Evolutionary conservation across 805 yeast species (phyloP).

Genomic region (Ogataea populi-albae): DNA sequence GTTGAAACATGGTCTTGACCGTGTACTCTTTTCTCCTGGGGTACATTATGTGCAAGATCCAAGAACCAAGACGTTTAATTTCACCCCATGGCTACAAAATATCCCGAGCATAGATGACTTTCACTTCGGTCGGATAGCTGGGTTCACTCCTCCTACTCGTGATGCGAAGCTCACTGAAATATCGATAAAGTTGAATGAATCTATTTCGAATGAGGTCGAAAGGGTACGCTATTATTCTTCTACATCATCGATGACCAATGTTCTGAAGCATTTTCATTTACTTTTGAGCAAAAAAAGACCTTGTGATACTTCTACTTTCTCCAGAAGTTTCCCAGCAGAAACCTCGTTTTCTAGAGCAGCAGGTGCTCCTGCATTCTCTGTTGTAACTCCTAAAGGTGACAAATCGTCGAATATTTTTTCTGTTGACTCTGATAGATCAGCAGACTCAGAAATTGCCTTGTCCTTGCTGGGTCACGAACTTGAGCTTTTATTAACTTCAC

Average conservation of each 20-base stretch:
- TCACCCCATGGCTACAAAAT: slow-evolving; percentile 53
- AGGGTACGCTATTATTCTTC: slow-evolving; percentile 60
- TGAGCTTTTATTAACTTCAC: slow-evolving; percentile 70
- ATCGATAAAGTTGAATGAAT: slow-evolving; percentile 34
- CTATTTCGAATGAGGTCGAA: slow-evolving; percentile 1
- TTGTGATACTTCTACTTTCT: slow-evolving; percentile 44
- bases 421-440: slow-evolving; percentile 66
- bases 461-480: slow-evolving; percentile 75
- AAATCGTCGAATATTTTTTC: slow-evolving; percentile 42
- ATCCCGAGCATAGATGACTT: slow-evolving; percentile 66
- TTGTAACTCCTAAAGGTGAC: slow-evolving; percentile 44
- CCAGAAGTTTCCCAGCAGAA: slow-evolving; percentile 41
- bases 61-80: slow-evolving; percentile 70
- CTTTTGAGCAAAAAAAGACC: slow-evolving; percentile 61
- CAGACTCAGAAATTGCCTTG: slow-evolving; percentile 64
- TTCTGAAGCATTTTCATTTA: slow-evolving; percentile 71
- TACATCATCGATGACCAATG: slow-evolving; percentile 82
- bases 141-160: slow-evolving; percentile 63
- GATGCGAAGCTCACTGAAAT: slow-evolving; percentile 52
- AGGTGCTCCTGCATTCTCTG: slow-evolving; percentile 51
- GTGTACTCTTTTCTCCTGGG: slow-evolving; percentile 77
- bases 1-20: slow-evolving; percentile 63
- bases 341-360: slow-evolving; percentile 42
- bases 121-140: slow-evolving; percentile 52
- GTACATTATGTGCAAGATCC: slow-evolving; percentile 78